Base-by-base conservation (phyloP, 2,329 filamentous ascomycete genomes). In the Neodidymelliopsis sp. region DNA sequence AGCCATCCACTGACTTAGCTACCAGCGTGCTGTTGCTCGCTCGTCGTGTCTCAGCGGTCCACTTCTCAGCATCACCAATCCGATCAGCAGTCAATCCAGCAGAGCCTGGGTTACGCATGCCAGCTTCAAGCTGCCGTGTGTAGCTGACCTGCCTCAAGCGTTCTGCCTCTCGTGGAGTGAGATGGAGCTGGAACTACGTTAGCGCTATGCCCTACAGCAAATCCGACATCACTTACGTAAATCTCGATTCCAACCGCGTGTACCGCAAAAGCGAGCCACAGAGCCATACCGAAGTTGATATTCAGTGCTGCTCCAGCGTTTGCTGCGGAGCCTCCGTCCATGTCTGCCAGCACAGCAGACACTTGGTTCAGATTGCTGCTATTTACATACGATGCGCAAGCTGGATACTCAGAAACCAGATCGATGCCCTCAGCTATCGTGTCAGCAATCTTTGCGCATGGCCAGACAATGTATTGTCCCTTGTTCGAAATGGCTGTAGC, bases 111-210 rank as follows among this genome's bases (percentile, higher is more conserved):
- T 75, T 72, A 31, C 63, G 73, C 66, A 80, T 76, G 0, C 82
- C 82, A 4, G 79, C 77, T 53, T 81, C 80, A 6, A 83, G 53
- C 57, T 86, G 83, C 31, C 77, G 73, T 60, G 83, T 76, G 56
- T 82, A 84, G 5, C 79, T 82, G 1, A 85, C 74, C n/a, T 76
- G 72, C 9, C 83, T 75, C 35, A 86, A 66, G 5, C 83, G 72
- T 33, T 84, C 74, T 1, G 72, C 70, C 57, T 86, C 83, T 10
- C 65, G 74, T 0, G 82, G 81, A 0, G 83, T 86, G 22, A 70
- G 55, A 24, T 65, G 57, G 4, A 70, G 47, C 60, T 64, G 31
- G 7, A 10, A n/a, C 9, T 20, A 1, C 12, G 25, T 44, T 12
- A 45, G 44, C 23, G 2, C 2, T 4, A 15, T 7, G 10, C 12